Conservation (phyloP, 306 rosid species). For the Amphicarpaea edgeworthii region DNA sequence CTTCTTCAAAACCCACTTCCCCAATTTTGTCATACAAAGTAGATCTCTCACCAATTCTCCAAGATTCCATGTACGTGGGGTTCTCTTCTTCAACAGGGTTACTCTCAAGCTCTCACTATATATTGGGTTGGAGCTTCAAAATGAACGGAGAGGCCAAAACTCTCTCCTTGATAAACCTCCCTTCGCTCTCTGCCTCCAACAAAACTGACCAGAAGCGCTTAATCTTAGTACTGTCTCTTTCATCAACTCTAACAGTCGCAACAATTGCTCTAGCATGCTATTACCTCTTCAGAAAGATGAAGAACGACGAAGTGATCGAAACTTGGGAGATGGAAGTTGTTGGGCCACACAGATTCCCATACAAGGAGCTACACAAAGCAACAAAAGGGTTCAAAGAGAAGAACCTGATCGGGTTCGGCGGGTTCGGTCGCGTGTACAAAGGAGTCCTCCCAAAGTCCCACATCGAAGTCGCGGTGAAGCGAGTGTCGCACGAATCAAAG, state of each 20-base stretch:
- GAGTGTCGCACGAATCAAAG: slow-evolving; percentile 63
- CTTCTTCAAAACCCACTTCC: slow-evolving; percentile 54
- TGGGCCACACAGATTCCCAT: slow-evolving; percentile 72
- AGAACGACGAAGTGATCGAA: slow-evolving; percentile 57
- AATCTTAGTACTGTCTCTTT: slow-evolving; percentile 47
- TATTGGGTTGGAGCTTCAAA: slow-evolving; percentile 71
- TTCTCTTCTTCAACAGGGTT: slow-evolving; percentile 67
- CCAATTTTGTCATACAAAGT: slow-evolving; percentile 55
- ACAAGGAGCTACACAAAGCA: slow-evolving; percentile 63
- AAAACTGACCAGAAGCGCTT: slow-evolving; percentile 23
- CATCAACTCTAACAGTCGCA: slow-evolving; percentile 29
- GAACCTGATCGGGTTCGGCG: slow-evolving; percentile 66
- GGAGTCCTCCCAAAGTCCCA: slow-evolving; percentile 55
- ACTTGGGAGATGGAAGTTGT: slow-evolving; percentile 66
- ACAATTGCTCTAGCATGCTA: slow-evolving; percentile 38
- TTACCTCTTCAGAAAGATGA: slow-evolving; percentile 47
- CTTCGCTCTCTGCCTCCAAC: slow-evolving; percentile 45
- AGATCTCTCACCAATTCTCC: slow-evolving; percentile 58
- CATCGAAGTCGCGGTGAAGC: slow-evolving; percentile 61
- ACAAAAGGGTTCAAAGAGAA: slow-evolving; percentile 62
- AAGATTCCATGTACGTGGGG: slow-evolving; percentile 65
- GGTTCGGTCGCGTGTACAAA: slow-evolving; percentile 67
- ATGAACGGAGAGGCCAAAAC: slow-evolving; percentile 58
- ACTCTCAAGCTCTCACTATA: slow-evolving; percentile 57
- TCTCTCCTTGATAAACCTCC: slow-evolving; percentile 52